Evolutionary conservation across 768 basidiomycete species (phyloP), one percentile per base, ranked within the genome.

Genomic region (Russula sp.): DNA sequence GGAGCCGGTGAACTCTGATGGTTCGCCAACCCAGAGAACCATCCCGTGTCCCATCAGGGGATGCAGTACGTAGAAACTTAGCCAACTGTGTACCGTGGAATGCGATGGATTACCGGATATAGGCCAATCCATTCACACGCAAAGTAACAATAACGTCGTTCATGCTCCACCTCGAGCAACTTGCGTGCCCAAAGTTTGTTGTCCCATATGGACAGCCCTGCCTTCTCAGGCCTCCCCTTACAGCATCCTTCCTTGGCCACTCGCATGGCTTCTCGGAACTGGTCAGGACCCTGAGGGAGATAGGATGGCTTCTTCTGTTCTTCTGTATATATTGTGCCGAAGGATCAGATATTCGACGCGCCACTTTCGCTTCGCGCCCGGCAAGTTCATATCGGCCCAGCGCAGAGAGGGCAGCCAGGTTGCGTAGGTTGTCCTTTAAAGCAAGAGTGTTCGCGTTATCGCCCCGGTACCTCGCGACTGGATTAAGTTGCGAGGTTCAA

Each of bases 381-480:
- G 55, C n/a, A 32, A 24, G 38, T 38, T 42, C 48, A 51, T 57
- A 6, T 14, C 52, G 62, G 56, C 34, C 24, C 58, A 32, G 46
- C 50, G 13, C 42, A 34, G 30, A 26, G 28, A 30, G 28, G 2
- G 28, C n/a, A n/a, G 28, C 5, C 28, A 30, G 59, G 59, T 61
- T 20, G 34, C 22, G 28, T 10, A 36, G 49, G 10, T 24, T 26
- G 40, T 44, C 49, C 14, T 30, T 54, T 49, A 24, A 48, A 54
- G 54, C 28, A 20, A 22, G 54, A 42, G 14, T 49, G 48, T 57
- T 61, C 59, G 64, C 64, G 54, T 57, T 65, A 65, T 65, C 64
- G 59, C 64, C 64, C n/a, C 59, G 14, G 49, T 59, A 44, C 58
- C 44, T 53, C 30, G n/a, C 38, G 38, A 56, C 49, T 56, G 48